Percentiles rank a stretch among this genome's conserved stretches.
Conservation (phyloP, 768 basidiomycete species). For the Trametes elegans region DNA sequence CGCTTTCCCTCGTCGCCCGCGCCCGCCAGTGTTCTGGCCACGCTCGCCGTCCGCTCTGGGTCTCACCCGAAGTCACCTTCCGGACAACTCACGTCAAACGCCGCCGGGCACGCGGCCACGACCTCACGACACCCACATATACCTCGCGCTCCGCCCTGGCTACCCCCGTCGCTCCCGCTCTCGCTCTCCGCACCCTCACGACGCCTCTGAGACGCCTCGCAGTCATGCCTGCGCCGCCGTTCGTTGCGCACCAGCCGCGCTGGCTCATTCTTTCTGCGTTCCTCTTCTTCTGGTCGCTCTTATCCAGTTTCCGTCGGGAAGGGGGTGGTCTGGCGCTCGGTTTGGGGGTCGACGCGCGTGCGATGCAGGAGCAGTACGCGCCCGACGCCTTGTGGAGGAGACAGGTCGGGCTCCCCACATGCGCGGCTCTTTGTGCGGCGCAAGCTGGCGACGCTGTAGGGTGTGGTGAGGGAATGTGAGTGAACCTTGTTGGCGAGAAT, state of each 20-base stretch:
- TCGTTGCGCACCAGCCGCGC: slow-evolving; percentile 12
- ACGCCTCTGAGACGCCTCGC: background rate
- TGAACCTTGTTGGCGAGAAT: no score
- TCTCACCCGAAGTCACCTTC: background rate
- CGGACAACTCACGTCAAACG: background rate
- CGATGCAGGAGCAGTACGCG: background rate
- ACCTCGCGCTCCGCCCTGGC: background rate
- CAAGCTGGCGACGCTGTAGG: slow-evolving; percentile 4
- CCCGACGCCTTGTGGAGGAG: background rate
- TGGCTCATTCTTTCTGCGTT: slow-evolving; percentile 18
- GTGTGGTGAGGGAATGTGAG: slow-evolving; percentile 15
- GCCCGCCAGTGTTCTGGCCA: background rate
- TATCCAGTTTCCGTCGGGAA: slow-evolving; percentile 9
- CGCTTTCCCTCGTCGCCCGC: background rate
- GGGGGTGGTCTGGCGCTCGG: slow-evolving; percentile 2
- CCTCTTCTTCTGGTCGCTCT: slow-evolving; percentile 20
- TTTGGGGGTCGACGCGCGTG: slow-evolving; percentile 16
- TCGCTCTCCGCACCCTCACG: background rate
- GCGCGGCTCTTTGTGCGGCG: slow-evolving; percentile 9
- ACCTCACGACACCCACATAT: background rate
- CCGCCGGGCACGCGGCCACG: background rate
- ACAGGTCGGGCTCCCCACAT: background rate
- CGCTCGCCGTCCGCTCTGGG: background rate
- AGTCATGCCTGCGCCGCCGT: background rate
- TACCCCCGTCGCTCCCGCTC: background rate